These are phyloP conservation scores for Magnusiomyces fungicola DNA, from an alignment of 1,139 yeast species.

Conservation along the genomic window DNA sequence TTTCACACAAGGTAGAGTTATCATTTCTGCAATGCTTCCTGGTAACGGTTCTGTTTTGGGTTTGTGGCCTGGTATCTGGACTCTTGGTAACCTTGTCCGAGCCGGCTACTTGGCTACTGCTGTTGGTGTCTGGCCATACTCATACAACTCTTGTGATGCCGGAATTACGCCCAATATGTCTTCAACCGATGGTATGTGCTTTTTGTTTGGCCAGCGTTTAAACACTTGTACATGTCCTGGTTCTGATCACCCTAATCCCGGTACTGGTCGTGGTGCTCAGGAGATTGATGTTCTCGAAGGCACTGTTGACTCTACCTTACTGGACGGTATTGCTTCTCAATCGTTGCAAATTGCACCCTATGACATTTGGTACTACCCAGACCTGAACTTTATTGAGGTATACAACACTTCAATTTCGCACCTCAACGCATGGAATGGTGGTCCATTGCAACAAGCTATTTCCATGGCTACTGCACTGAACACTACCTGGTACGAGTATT, in stretches of 20 bases:
- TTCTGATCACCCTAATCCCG: conserved; percentile 72
- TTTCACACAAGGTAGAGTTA: conserved; percentile 67
- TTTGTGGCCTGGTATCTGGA: conserved; percentile 85
- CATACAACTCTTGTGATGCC: conserved; percentile 76
- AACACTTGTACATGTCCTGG: conserved; percentile 65
- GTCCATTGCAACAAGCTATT: conserved; percentile 79
- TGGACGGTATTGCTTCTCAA: conserved; percentile 64
- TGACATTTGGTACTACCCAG: conserved; percentile 82
- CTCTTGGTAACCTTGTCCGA: conserved; percentile 77
- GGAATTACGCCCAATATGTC: conserved; percentile 90
- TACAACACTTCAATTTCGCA: conserved; percentile 53
- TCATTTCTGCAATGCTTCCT: conserved; percentile 64
- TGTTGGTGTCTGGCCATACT: conserved; percentile 86
- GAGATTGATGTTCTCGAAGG: conserved; percentile 85
- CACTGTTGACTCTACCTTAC: conserved; percentile 40
- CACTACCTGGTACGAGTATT: conserved; percentile 62
- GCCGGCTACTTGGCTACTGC: conserved; percentile 75
- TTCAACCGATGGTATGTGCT: conserved; percentile 71
- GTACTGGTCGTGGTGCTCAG: conserved; percentile 82
- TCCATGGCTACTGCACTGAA: conserved; percentile 68
- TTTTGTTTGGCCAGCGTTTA: conserved; percentile 69
- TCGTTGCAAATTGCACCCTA: conserved; percentile 78
- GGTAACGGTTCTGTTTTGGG: conserved; percentile 64
- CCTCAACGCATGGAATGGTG: conserved; percentile 75
- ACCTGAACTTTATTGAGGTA: conserved; percentile 61